phyloP scores from a whole-genome alignment of 108 stramenopile genomes.

The Stephanodiscus triporus region DNA sequence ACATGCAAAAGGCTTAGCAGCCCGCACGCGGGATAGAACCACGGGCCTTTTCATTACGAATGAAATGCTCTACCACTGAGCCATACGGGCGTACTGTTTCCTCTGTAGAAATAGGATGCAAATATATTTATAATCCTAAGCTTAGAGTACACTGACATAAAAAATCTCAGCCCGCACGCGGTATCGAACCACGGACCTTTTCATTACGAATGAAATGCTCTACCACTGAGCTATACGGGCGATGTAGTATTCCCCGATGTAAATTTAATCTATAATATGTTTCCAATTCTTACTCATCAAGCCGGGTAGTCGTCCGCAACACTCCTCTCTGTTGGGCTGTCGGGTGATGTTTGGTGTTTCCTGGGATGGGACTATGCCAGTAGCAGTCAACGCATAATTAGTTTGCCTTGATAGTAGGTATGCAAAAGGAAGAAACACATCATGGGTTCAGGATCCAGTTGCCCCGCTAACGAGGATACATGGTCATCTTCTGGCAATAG shows the following conservation, averaged over 20 bases:
- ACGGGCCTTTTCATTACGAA: slow-evolving; percentile 80
- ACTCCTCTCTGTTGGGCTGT: not conserved
- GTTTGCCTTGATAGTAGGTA: not conserved
- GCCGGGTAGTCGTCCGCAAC: too few species aligned
- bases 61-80: slow-evolving; percentile 77
- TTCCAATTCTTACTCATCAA: too few species aligned
- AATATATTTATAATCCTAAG: too few species aligned
- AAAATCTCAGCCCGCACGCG: slow-evolving; percentile 53
- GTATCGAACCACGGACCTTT: slow-evolving; percentile 73
- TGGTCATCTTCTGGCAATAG: not conserved
- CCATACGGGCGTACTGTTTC: slow-evolving; percentile 46
- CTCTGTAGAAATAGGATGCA: too few species aligned
- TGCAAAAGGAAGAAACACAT: not conserved
- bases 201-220: slow-evolving; percentile 82
- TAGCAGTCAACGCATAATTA: not conserved
- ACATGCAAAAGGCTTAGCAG: too few species aligned
- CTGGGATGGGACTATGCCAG: not conserved
- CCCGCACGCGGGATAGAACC: slow-evolving; percentile 64
- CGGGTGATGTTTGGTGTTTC: not conserved
- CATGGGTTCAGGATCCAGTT: slow-evolving; percentile 6
- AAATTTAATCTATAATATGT: too few species aligned
- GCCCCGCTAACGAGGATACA: not conserved
- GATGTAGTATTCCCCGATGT: too few species aligned
- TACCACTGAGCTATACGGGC: slow-evolving; percentile 74
- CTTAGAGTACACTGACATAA: too few species aligned